phyloP scores from a whole-genome alignment of 2,329 filamentous ascomycete species.

The Apiospora saccharicola region DNA sequence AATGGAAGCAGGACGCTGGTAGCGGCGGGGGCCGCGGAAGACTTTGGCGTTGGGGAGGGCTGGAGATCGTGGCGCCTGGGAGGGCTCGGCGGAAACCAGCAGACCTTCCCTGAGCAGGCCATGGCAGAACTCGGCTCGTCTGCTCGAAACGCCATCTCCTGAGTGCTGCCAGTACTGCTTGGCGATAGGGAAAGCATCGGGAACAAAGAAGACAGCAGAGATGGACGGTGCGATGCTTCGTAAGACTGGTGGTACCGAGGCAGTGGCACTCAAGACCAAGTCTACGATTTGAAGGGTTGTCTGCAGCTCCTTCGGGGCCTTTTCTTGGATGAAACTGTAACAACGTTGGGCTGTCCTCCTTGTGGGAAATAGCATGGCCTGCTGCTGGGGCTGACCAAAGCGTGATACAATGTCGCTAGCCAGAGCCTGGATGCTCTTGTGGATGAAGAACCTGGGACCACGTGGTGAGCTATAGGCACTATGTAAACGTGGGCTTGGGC shows the following conservation, averaged over 20 bases:
- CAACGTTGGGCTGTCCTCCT: conserved; percentile 74
- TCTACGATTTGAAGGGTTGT: conserved; percentile 64
- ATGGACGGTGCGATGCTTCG: conserved; percentile 65
- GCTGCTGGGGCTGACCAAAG: conserved; percentile 67
- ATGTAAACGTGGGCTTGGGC: not conserved
- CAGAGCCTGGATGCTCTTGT: conserved; percentile 80
- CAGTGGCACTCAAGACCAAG: conserved; percentile 67
- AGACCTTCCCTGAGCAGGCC: conserved; percentile 74
- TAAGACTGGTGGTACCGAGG: conserved; percentile 59
- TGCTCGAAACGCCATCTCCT: conserved; percentile 90
- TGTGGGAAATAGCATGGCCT: conserved; percentile 86
- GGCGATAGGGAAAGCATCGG: conserved; percentile 72
- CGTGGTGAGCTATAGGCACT: not conserved
- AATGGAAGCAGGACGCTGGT: conserved; percentile 67
- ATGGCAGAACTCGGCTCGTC: conserved; percentile 89
- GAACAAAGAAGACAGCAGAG: conserved; percentile 75
- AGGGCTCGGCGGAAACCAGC: conserved; percentile 46
- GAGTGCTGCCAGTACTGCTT: conserved; percentile 98
- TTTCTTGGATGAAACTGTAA: conserved; percentile 72
- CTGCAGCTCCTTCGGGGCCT: conserved; percentile 59
- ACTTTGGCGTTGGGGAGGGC: conserved; percentile 41
- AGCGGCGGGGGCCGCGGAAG: conserved; percentile 79
- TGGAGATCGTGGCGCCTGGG: conserved; percentile 30
- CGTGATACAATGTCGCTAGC: conserved; percentile 70
- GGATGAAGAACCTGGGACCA: conserved; percentile 84